These are phyloP conservation scores for Hymenoscyphus linearis DNA, from an alignment of 2,329 filamentous ascomycete genomes.

Conservation along the genomic window DNA sequence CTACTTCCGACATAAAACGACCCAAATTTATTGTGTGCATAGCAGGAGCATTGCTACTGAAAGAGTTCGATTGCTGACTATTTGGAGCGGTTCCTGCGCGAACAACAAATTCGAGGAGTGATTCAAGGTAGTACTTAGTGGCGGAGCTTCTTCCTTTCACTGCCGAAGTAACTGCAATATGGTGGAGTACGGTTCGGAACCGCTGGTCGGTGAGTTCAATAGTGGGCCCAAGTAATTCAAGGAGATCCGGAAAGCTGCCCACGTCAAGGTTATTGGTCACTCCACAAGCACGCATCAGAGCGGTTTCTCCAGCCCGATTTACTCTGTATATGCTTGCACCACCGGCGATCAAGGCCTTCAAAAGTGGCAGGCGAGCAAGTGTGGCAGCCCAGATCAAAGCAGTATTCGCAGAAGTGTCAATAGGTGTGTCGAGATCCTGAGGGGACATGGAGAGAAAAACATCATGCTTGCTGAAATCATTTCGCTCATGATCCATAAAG, in stretches of 20 bases:
- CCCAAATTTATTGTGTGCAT: slow-evolving; percentile 65
- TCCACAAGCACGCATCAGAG: slow-evolving; percentile 84
- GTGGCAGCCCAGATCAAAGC: slow-evolving; percentile 96
- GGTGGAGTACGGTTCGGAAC: slow-evolving; percentile 87
- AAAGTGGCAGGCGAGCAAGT: slow-evolving; percentile 74
- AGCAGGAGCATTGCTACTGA: slow-evolving; percentile 22
- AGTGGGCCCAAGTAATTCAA: slow-evolving; percentile 82
- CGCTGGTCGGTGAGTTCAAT: slow-evolving; percentile 88
- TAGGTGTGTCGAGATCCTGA: slow-evolving; percentile 82
- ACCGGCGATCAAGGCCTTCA: slow-evolving; percentile 74
- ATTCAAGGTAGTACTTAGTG: slow-evolving; percentile 93
- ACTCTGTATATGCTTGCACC: slow-evolving; percentile 85
- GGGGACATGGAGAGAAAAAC: slow-evolving; percentile 71
- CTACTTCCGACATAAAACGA: slow-evolving; percentile 93
- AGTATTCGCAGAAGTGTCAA: slow-evolving; percentile 84
- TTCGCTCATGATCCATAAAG: slow-evolving; percentile 68
- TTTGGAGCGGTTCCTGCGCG: slow-evolving; percentile 67
- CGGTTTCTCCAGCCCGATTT: slow-evolving; percentile 85
- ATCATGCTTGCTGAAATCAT: slow-evolving; percentile 69
- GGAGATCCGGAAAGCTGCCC: slow-evolving; percentile 80
- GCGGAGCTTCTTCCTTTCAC: slow-evolving; percentile 90
- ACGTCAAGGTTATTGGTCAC: slow-evolving; percentile 95
- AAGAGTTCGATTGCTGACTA: slow-evolving; percentile 40
- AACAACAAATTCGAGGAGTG: slow-evolving; percentile 88
- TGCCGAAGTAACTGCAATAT: slow-evolving; percentile 92